Percentiles rank a stretch among this genome's conserved stretches.
Evolutionary conservation across 805 yeast species (phyloP).

Genomic region (Hanseniaspora vineae): DNA sequence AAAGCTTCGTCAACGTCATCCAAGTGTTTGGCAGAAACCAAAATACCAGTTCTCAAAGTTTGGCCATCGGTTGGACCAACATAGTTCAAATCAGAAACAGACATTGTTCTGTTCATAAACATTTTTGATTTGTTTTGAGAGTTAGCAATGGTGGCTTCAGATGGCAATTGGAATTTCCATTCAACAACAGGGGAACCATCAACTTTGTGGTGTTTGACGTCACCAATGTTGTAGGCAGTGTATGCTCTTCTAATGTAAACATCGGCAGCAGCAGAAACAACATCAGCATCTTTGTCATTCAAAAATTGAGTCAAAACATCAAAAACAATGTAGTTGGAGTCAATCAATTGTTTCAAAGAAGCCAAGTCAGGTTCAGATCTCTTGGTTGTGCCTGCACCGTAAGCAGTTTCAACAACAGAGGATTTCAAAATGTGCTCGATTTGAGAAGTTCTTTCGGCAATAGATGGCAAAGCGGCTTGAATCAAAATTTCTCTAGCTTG

Average conservation of each 20-base stretch:
- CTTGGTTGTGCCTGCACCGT: conserved; percentile 69
- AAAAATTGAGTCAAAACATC: conserved; percentile 92
- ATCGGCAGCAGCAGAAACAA: conserved; percentile 92
- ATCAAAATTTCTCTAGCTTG: conserved; percentile 93
- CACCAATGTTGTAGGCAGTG: conserved; percentile 85
- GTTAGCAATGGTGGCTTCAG: conserved; percentile 64
- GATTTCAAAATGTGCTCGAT: conserved; percentile 89
- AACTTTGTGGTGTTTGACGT: conserved; percentile 49
- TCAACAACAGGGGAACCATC: conserved; percentile 55
- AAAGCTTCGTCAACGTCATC: conserved; percentile 86
- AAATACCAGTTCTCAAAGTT: conserved; percentile 72
- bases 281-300: conserved; percentile 70
- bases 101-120: conserved; percentile 72
- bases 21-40: conserved; percentile 67
- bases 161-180: conserved; percentile 82
- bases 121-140: conserved; percentile 35
- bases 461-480: conserved; percentile 93
- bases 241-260: conserved; percentile 94
- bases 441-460: conserved; percentile 92
- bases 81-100: conserved; percentile 84
- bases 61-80: conserved; percentile 57
- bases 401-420: conserved; percentile 77
- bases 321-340: conserved; percentile 89
- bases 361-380: conserved; percentile 75
- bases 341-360: conserved; percentile 80